Evolutionary conservation across 768 basidiomycete species (phyloP).

Genomic region (Suillus plorans): DNA sequence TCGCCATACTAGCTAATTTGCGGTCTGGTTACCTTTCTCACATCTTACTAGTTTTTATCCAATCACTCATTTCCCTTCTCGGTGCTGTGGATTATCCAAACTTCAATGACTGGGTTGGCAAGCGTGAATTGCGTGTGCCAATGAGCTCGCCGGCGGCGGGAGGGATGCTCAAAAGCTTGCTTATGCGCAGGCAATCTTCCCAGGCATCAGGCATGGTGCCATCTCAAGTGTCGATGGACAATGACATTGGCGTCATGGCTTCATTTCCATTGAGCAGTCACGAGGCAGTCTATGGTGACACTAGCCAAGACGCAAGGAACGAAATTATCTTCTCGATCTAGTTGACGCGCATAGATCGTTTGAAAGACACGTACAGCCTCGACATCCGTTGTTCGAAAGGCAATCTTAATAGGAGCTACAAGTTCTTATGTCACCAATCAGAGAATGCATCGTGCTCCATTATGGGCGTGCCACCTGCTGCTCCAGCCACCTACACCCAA

Average conservation of each 20-base stretch:
- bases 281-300: constrained; percentile 68
- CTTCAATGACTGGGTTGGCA: constrained; percentile 63
- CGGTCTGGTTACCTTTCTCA: neutral
- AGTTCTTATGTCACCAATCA: constrained; percentile 79
- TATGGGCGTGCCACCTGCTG: constrained; percentile 26
- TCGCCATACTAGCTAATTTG: neutral
- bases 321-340: constrained; percentile 97
- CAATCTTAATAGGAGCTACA: constrained; percentile 79
- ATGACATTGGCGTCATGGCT: constrained; percentile 24
- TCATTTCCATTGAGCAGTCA: constrained; percentile 27
- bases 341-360: constrained; percentile 82
- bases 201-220: constrained; percentile 50
- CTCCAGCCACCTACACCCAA: constrained; percentile 27
- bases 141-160: constrained; percentile 67
- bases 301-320: constrained; percentile 80
- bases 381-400: constrained; percentile 93
- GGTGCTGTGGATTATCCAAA: constrained; percentile 9
- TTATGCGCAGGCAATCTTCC: constrained; percentile 89
- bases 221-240: constrained; percentile 50
- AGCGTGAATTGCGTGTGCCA: constrained; percentile 82
- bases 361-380: constrained; percentile 72
- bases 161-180: constrained; percentile 82
- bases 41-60: neutral
- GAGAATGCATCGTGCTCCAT: constrained; percentile 51
- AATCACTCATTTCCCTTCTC: constrained; percentile 48